These are phyloP conservation scores for Escovopsis sp. DNA, from an alignment of 2,329 filamentous ascomycete genomes.

Conservation along the genomic window DNA sequence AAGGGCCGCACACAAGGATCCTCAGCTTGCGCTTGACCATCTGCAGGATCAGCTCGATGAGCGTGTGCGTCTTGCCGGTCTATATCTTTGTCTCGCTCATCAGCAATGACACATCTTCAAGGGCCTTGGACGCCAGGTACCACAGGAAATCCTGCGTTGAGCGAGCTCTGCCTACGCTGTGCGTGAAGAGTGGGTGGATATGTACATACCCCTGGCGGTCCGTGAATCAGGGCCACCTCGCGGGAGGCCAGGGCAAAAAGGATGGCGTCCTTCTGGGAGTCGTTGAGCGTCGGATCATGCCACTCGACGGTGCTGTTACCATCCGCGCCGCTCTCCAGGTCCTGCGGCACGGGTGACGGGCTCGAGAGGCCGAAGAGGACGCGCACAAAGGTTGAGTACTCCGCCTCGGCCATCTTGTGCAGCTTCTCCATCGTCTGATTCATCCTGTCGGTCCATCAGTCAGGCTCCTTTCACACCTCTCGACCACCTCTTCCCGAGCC, in stretches of 20 bases:
- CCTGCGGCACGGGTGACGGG: conserved; percentile 30
- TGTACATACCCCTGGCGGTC: conserved; percentile 59
- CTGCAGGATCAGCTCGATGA: conserved; percentile 92
- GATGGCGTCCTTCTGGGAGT: conserved; percentile 52
- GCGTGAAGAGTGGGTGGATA: too few species aligned
- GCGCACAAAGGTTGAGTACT: conserved; percentile 44
- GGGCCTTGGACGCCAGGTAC: too few species aligned
- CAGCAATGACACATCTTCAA: neutral
- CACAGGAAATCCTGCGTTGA: neutral
- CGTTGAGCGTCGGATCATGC: conserved; percentile 47
- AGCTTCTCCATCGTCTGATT: conserved; percentile 45
- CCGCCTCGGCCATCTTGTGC: conserved; percentile 39
- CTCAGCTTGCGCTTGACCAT: conserved; percentile 58
- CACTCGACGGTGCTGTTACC: conserved; percentile 36
- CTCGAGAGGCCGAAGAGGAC: conserved; percentile 46
- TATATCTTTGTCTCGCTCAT: conserved; percentile 13
- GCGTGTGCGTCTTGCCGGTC: conserved; percentile 92
- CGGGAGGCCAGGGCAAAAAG: conserved; percentile 69
- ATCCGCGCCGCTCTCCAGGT: conserved; percentile 27
- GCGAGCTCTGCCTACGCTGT: too few species aligned
- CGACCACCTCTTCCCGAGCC: too few species aligned
- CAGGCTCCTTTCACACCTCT: neutral
- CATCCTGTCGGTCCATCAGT: conserved; percentile 32
- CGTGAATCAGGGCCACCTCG: conserved; percentile 83
- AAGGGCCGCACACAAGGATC: conserved; percentile 86